A percentile compares a stretch with the other conserved stretches of the same genome.
Evolutionary conservation across 192 early-diverging fungal species (phyloP).

Genomic region (Gigaspora rosea): DNA sequence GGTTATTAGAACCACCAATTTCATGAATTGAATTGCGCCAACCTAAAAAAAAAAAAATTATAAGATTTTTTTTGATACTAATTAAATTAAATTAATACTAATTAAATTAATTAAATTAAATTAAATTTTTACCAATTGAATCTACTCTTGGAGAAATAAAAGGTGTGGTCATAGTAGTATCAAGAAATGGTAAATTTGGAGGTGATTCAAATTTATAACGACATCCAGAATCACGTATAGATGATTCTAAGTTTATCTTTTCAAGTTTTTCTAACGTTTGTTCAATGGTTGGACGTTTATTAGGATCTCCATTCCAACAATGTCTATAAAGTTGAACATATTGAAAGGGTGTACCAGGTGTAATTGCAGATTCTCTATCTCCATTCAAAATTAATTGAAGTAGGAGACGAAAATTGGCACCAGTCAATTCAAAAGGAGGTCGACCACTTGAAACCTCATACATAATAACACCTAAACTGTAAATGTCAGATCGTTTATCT

Average conservation of each 20-base stretch:
- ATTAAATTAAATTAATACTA: background rate
- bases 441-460: constrained; percentile 24
- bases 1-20: too few relatives aligned
- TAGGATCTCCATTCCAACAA: constrained; percentile 49
- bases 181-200: background rate
- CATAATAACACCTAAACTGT: constrained; percentile 29
- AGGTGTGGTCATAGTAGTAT: background rate
- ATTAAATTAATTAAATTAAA: background rate
- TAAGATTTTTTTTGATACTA: too few relatives aligned
- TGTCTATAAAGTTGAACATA: constrained; percentile 44
- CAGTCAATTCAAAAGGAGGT: constrained; percentile 11
- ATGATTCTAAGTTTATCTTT: background rate
- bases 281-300: constrained; percentile 28
- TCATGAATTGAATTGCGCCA: too few relatives aligned
- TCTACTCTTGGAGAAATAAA: background rate
- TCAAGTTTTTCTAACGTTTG: background rate
- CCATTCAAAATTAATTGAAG: constrained; percentile 30
- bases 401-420: background rate
- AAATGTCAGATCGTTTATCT: constrained; percentile 22
- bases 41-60: too few relatives aligned
- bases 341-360: constrained; percentile 40
- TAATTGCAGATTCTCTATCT: constrained; percentile 34
- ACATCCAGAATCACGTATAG: background rate
- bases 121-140: background rate
- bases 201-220: background rate